Evolutionary conservation across 2,329 filamentous ascomycete genomes (phyloP).

Genomic region (Colletotrichum agaves): DNA sequence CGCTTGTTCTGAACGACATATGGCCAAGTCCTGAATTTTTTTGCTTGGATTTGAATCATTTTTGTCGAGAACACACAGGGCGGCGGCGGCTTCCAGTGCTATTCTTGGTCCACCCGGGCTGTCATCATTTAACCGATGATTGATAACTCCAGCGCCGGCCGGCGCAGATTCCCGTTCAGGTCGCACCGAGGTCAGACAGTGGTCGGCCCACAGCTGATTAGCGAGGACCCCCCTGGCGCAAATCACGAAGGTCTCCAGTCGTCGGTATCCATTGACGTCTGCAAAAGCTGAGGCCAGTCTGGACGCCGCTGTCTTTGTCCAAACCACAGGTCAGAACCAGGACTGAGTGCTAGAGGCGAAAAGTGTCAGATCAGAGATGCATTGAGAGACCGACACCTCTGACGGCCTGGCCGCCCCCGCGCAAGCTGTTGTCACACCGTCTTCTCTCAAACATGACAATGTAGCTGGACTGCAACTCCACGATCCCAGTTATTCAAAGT

Average conservation of each 20-base stretch:
- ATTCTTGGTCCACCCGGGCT: constrained; percentile 20
- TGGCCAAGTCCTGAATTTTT: too few relatives aligned
- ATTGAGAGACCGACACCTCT: constrained; percentile 3
- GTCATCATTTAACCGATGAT: constrained; percentile 22
- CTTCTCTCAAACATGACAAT: too few relatives aligned
- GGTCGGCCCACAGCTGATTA: constrained; percentile 35
- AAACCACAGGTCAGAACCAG: background rate
- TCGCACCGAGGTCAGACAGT: constrained; percentile 32
- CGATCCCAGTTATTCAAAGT: too few relatives aligned
- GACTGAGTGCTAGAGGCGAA: constrained; percentile 1
- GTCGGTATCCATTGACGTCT: constrained; percentile 12
- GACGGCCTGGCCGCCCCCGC: too few relatives aligned
- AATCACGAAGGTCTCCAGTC: constrained; percentile 31
- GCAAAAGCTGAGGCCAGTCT: background rate
- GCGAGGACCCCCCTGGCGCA: constrained; percentile 38
- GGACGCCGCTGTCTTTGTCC: constrained; percentile 1
- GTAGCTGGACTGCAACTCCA: too few relatives aligned
- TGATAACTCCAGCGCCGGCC: constrained; percentile 15
- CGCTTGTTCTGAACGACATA: background rate
- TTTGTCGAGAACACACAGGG: constrained; percentile 22
- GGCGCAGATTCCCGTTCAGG: constrained; percentile 35
- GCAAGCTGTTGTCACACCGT: too few relatives aligned
- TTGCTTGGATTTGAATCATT: background rate
- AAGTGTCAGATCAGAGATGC: constrained; percentile 7
- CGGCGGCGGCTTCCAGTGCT: constrained; percentile 15